Base-by-base conservation (phyloP, 352 stramenopile genomes). In the Phytophthora podocarpi region DNA sequence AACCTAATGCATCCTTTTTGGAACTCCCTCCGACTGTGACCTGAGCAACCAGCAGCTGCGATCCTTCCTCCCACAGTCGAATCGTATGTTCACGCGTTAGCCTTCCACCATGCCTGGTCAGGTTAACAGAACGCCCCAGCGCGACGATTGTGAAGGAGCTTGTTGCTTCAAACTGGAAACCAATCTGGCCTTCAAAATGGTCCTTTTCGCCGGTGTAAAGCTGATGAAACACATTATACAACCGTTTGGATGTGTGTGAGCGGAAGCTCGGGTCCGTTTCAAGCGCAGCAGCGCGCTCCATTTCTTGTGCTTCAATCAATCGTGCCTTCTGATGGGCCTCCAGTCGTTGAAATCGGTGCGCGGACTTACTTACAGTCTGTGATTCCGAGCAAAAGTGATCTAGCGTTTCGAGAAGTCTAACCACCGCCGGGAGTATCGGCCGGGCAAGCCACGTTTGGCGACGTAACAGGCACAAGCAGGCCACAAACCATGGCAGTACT, bases 191-290 rank as follows among this genome's bases (percentile, higher is more conserved):
- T 61, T 96, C 87, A 50, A 96, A 96, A 69, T 96, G 87, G 30
- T 96, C 87, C 53, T 96, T 96, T 60, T 94, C 85, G 9, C 87
- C 87, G 0, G 84, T 96, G 66, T 96, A 96, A 1, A 96, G 77
- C 36, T 95, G 84, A 45, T 89, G 86, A 52, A 96, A 96, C 24
- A 95, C 84, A 28, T 96, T 96, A 63, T 96, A 91, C 41, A 95
- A 74, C 16, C 83, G 73, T 47, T 91, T 92, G 3, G 80, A 85
- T 24, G 72, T 66, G 36, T 85, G 80, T 9, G 81, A 69, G 39
- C 76, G 66, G 12, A 67, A 73, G 1, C 68, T 74, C 2, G 79
- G 46, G 5, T 79, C 73, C 21, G 75, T 76, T 59, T 91, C 80
- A 7, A 75, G 56, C 27, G 73, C 70, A 23, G 82, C 45, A 62